Percentiles rank a stretch among this genome's conserved stretches.
These are phyloP conservation scores for Papilionanthe hybrid DNA, from an alignment of 116 monocot species.

Conservation along the genomic window DNA sequence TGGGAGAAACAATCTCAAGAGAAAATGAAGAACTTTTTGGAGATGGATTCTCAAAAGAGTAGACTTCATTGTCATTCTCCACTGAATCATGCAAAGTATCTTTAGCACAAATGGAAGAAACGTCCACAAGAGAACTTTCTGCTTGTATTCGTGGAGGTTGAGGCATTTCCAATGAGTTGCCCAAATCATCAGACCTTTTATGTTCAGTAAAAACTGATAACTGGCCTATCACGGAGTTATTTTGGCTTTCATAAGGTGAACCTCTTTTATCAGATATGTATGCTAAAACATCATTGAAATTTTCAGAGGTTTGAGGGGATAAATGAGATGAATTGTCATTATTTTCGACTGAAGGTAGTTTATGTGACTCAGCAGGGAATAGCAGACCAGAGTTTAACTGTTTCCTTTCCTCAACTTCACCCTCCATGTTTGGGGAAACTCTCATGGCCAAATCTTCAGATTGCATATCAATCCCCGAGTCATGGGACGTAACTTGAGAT, in stretches of 20 bases:
- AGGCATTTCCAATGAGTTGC: background rate
- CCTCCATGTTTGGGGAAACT: background rate
- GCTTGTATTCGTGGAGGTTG: background rate
- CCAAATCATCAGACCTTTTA: background rate
- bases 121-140: constrained; percentile 13
- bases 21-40: constrained; percentile 5
- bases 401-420: background rate
- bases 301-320: constrained; percentile 2
- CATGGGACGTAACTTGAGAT: background rate
- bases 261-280: constrained; percentile 5
- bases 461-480: constrained; percentile 7
- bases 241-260: background rate
- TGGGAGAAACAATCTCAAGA: background rate
- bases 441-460: background rate
- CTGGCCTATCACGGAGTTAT: background rate
- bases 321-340: background rate
- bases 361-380: background rate
- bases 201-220: constrained; percentile 16
- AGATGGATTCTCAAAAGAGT: background rate
- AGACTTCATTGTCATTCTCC: constrained; percentile 2
- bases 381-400: constrained; percentile 9
- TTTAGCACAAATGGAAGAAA: constrained; percentile 4
- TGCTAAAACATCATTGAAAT: background rate
- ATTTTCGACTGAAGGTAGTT: background rate
- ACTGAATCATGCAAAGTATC: constrained; percentile 11